A percentile compares a stretch with the other conserved stretches of the same genome.
Evolutionary conservation across 352 stramenopile species (phyloP).

Genomic region (Phytophthora pluvialis): DNA sequence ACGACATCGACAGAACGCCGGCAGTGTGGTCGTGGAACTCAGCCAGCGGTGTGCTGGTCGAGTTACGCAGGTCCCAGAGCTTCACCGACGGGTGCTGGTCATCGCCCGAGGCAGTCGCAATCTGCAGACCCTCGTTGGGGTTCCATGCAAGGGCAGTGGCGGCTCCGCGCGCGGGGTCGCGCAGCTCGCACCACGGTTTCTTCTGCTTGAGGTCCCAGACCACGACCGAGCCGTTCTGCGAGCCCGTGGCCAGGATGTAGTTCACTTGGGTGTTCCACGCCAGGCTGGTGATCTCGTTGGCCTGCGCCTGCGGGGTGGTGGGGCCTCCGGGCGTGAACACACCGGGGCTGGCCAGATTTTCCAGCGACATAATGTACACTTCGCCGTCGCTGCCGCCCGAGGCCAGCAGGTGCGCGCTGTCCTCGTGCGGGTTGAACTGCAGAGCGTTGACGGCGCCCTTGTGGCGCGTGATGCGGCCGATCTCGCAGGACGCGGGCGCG

Average conservation of each 20-base stretch:
- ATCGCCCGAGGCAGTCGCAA: conserved; percentile 96
- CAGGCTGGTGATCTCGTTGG: conserved; percentile 91
- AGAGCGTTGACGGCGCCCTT: conserved; percentile 93
- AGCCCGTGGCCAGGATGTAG: conserved; percentile 97
- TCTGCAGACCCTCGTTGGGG: conserved; percentile 96
- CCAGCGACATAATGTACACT: conserved; percentile 95
- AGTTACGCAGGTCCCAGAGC: conserved; percentile 98
- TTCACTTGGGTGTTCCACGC: conserved; percentile 98
- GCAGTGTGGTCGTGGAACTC: conserved; percentile 96
- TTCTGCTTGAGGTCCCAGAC: conserved; percentile 99
- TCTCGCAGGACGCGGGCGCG: conserved; percentile 56
- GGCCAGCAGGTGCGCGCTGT: conserved; percentile 92
- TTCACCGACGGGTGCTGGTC: conserved; percentile 96
- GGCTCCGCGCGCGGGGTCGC: conserved; percentile 85
- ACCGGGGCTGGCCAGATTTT: conserved; percentile 88
- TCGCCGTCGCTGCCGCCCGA: conserved; percentile 94
- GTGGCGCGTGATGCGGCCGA: conserved; percentile 83
- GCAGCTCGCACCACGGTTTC: conserved; percentile 98
- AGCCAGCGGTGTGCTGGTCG: conserved; percentile 95
- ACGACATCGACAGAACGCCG: conserved; percentile 96
- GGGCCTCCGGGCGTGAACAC: conserved; percentile 91
- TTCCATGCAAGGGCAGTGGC: conserved; percentile 97
- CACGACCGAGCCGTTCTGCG: conserved; percentile 93
- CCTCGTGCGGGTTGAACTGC: conserved; percentile 96
- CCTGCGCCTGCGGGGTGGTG: conserved; percentile 62